These are phyloP conservation scores for Hypoxylon trugodes DNA, from an alignment of 495 filamentous ascomycete genomes.

Conservation along the genomic window DNA sequence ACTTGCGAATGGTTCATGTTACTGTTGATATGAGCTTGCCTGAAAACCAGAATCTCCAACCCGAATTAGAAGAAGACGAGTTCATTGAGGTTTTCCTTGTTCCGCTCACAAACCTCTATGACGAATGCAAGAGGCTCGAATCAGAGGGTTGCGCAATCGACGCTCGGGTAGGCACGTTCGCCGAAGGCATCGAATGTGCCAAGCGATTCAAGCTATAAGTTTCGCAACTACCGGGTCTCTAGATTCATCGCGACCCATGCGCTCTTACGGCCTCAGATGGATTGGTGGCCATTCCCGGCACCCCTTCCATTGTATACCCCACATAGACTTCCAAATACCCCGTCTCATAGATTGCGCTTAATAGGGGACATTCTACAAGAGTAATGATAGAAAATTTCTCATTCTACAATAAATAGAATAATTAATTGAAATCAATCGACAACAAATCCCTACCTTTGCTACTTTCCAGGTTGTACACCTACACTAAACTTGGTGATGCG, in stretches of 20 bases:
- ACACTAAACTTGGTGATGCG: no score
- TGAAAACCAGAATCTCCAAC: slow-evolving; percentile 71
- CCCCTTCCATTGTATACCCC: no score
- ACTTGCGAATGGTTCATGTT: slow-evolving; percentile 83
- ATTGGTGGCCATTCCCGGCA: no score
- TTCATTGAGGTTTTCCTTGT: slow-evolving; percentile 88
- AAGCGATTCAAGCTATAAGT: slow-evolving; percentile 57
- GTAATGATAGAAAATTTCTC: no score
- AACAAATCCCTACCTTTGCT: no score
- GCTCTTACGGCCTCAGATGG: neutral
- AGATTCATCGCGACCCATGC: no score
- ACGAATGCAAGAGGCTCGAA: slow-evolving; percentile 73
- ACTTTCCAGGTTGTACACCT: no score
- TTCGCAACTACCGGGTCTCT: neutral
- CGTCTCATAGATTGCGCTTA: no score
- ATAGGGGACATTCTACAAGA: no score
- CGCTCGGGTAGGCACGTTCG: slow-evolving; percentile 82
- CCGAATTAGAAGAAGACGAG: slow-evolving; percentile 85
- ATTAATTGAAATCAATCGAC: no score
- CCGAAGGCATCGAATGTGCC: slow-evolving; percentile 85
- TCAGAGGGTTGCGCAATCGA: slow-evolving; percentile 83
- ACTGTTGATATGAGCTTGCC: slow-evolving; percentile 76
- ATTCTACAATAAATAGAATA: no score
- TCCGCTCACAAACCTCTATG: slow-evolving; percentile 70
- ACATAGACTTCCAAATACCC: no score